These are phyloP conservation scores for Calonectria pteridis DNA, from an alignment of 2,329 filamentous ascomycete genomes.

Conservation along the genomic window DNA sequence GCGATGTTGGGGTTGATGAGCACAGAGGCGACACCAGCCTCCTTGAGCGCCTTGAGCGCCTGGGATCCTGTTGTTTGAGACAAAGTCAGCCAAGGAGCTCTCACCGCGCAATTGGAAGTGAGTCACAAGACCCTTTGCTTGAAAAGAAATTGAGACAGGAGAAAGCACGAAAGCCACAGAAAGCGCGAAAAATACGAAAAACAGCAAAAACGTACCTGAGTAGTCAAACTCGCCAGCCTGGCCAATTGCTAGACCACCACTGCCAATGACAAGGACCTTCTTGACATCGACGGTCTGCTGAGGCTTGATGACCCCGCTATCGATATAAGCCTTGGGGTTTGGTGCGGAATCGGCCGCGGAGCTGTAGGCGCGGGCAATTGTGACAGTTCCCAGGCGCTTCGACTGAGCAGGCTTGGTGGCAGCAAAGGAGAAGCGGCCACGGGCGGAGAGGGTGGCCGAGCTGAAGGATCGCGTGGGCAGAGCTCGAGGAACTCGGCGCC, in stretches of 20 bases:
- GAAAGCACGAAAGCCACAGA: background rate
- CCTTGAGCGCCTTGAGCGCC: slow-evolving; percentile 95
- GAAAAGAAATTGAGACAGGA: slow-evolving; percentile 15
- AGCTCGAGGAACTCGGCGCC: slow-evolving; percentile 61
- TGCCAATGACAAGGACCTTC: slow-evolving; percentile 97
- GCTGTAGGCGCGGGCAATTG: slow-evolving; percentile 57
- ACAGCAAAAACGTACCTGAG: slow-evolving; percentile 75
- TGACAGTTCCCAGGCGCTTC: slow-evolving; percentile 63
- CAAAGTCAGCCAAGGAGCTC: slow-evolving; percentile 35
- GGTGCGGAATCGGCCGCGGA: slow-evolving; percentile 74
- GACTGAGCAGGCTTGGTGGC: slow-evolving; percentile 47
- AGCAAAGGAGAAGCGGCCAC: slow-evolving; percentile 41
- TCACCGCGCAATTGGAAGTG: slow-evolving; percentile 9
- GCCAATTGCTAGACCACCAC: slow-evolving; percentile 94
- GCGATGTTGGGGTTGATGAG: slow-evolving; percentile 99
- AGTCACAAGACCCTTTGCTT: slow-evolving; percentile 11
- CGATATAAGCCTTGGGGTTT: slow-evolving; percentile 87
- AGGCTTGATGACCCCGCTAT: slow-evolving; percentile 87
- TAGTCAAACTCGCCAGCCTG: slow-evolving; percentile 99
- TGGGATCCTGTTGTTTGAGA: slow-evolving; percentile 78
- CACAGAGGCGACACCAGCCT: slow-evolving; percentile 90
- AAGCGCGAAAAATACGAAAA: slow-evolving; percentile 51
- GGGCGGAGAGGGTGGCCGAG: slow-evolving; percentile 49
- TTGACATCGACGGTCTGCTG: slow-evolving; percentile 88
- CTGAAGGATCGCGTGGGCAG: slow-evolving; percentile 60